Percentiles rank a stretch among this genome's conserved stretches.
Conservation (phyloP, 2,329 filamentous ascomycete species). For the Hypoxylon sp. region DNA sequence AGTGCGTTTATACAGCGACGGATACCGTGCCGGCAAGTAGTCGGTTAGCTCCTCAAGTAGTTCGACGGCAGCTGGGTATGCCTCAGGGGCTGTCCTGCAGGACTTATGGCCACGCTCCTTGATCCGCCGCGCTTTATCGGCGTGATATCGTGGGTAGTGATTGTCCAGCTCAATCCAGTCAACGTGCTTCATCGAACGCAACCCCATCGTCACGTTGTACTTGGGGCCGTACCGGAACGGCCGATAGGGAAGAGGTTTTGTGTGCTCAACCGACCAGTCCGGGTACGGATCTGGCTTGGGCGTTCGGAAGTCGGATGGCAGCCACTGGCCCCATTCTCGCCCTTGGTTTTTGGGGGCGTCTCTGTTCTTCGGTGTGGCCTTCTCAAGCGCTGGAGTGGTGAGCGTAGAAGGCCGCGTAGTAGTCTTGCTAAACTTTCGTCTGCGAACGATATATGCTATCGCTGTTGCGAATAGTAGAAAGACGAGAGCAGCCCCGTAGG, state of each 20-base stretch:
- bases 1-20: constrained; percentile 74
- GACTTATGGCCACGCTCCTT: constrained; percentile 74
- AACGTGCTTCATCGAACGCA: constrained; percentile 75
- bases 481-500: constrained; percentile 31
- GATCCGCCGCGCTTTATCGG: constrained; percentile 76
- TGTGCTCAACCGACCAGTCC: constrained; percentile 74
- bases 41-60: constrained; percentile 77
- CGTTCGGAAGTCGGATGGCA: constrained; percentile 46
- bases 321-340: constrained; percentile 48
- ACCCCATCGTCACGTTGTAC: constrained; percentile 81
- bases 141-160: constrained; percentile 78
- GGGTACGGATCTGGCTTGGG: constrained; percentile 65
- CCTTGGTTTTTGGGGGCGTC: constrained; percentile 25
- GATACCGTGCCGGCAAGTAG: constrained; percentile 82
- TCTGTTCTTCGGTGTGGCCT: constrained; percentile 29
- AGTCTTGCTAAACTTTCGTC: constrained; percentile 24
- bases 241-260: constrained; percentile 80
- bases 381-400: constrained; percentile 45
- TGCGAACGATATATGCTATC: constrained; percentile 37
- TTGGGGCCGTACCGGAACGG: constrained; percentile 82
- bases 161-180: constrained; percentile 91
- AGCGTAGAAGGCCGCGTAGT: constrained; percentile 41
- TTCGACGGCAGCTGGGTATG: constrained; percentile 78
- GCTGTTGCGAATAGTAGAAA: constrained; percentile 37
- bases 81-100: constrained; percentile 75